Conservation (phyloP, 202 grass and related monocot species). For the Musa balbisiana region DNA sequence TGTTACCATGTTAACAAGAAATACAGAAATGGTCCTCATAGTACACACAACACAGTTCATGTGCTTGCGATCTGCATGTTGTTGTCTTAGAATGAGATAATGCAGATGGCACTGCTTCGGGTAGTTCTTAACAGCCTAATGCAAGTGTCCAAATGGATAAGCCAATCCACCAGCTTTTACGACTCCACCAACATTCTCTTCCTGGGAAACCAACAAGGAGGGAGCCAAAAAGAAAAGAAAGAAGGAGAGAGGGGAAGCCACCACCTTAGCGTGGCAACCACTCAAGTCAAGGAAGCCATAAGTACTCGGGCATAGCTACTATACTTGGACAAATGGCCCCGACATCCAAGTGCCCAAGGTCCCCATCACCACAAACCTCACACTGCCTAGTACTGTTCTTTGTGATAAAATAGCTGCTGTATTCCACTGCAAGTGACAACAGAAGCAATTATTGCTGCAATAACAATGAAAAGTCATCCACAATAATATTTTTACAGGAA, state of each 20-base stretch:
- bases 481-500: too few species aligned
- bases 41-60: too few species aligned
- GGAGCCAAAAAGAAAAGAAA: neutral
- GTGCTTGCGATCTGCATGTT: too few species aligned
- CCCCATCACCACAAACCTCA: neutral
- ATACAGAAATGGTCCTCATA: too few species aligned
- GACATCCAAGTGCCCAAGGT: neutral
- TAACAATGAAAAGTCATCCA: neutral
- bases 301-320: neutral
- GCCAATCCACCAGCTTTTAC: neutral
- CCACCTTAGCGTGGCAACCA: neutral
- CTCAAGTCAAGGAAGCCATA: neutral
- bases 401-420: neutral
- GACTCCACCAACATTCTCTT: neutral
- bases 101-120: too few species aligned
- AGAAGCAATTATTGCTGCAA: constrained; percentile 15
- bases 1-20: too few species aligned
- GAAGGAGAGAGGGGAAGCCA: neutral
- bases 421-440: constrained; percentile 1
- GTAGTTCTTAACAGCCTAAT: neutral
- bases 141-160: neutral
- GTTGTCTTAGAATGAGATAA: too few species aligned
- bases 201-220: neutral
- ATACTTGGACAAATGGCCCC: neutral
- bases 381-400: neutral